Evolutionary conservation across 108 stramenopile species (phyloP), one percentile per base, ranked within the genome.

Genomic region (Cyclotella choctawhatcheeana): DNA sequence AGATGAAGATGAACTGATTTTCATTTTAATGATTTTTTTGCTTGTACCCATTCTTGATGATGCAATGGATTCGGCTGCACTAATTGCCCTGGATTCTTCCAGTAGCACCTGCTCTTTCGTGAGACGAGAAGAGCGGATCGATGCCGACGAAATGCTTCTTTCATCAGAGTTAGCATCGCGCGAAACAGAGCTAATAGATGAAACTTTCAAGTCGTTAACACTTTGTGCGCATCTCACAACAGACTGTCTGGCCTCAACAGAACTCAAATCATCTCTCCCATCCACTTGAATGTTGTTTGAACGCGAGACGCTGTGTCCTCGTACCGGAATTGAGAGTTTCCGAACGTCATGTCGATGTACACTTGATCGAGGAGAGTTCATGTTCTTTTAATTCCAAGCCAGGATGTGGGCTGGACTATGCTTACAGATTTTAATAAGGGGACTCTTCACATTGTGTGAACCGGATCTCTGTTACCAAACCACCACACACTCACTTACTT

Each of bases 361-460:
- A n/a, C 47, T 48, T 8, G 47, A 48, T n/a, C 47, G 47, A n/a
- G 47, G 47, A 48, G 47, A 48, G 47, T 48, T 48, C 47, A 48
- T 48, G 47, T 48, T 48, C 8, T 40, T 40, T 6, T 40, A 10
- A 6, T 6, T 40, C 12, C 37, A 40, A 6, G 37, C 37, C 12
- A 12, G 37, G 12, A 10, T 40, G n/a, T n/a, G n/a, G n/a, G n/a
- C n/a, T n/a, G n/a, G n/a, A n/a, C n/a, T n/a, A n/a, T n/a, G n/a
- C n/a, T n/a, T n/a, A n/a, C n/a, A n/a, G n/a, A n/a, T n/a, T n/a
- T n/a, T n/a, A n/a, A n/a, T n/a, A n/a, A n/a, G n/a, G n/a, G n/a
- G n/a, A n/a, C n/a, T n/a, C n/a, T n/a, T n/a, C n/a, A n/a, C n/a
- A n/a, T n/a, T n/a, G n/a, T n/a, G n/a, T n/a, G n/a, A n/a, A n/a